Evolutionary conservation across 2,329 filamentous ascomycete species (phyloP).

Genomic region (Macrophomina phaseolina): DNA sequence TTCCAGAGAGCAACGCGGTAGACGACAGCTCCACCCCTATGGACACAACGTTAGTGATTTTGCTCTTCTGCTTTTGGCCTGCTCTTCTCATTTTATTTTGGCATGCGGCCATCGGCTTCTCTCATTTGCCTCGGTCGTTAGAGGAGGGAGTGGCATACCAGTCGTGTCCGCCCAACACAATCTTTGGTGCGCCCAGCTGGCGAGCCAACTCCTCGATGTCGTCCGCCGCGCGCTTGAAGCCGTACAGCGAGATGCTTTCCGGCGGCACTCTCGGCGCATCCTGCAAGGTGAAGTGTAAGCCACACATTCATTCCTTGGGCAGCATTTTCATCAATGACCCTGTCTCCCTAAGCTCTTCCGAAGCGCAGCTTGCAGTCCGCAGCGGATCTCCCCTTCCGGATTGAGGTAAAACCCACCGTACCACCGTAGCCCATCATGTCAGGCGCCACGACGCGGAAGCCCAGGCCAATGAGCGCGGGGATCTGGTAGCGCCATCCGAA

Average conservation of each 20-base stretch:
- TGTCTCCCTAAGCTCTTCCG: background rate
- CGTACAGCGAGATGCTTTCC: slow-evolving; percentile 66
- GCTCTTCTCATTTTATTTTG: background rate
- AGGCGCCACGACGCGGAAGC: slow-evolving; percentile 79
- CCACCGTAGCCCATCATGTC: slow-evolving; percentile 87
- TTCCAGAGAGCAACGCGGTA: slow-evolving; percentile 77
- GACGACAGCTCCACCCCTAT: slow-evolving; percentile 70
- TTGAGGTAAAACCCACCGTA: slow-evolving; percentile 57
- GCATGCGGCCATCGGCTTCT: background rate
- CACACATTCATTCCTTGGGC: background rate
- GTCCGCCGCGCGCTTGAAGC: slow-evolving; percentile 71
- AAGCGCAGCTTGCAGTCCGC: background rate
- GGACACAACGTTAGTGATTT: background rate
- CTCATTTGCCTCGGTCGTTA: background rate
- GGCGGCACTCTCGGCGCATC: slow-evolving; percentile 62
- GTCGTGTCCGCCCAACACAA: slow-evolving; percentile 90
- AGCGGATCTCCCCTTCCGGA: too few species aligned
- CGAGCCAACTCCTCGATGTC: slow-evolving; percentile 76
- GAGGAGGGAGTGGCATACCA: slow-evolving; percentile 56
- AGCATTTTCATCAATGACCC: background rate
- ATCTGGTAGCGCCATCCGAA: slow-evolving; percentile 92
- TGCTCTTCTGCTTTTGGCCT: background rate
- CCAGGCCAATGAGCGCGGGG: slow-evolving; percentile 72
- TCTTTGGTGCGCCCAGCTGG: slow-evolving; percentile 59
- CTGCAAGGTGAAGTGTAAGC: slow-evolving; percentile 33